phyloP scores from a whole-genome alignment of 2,329 filamentous ascomycete genomes.

The Penicillium sp. region DNA sequence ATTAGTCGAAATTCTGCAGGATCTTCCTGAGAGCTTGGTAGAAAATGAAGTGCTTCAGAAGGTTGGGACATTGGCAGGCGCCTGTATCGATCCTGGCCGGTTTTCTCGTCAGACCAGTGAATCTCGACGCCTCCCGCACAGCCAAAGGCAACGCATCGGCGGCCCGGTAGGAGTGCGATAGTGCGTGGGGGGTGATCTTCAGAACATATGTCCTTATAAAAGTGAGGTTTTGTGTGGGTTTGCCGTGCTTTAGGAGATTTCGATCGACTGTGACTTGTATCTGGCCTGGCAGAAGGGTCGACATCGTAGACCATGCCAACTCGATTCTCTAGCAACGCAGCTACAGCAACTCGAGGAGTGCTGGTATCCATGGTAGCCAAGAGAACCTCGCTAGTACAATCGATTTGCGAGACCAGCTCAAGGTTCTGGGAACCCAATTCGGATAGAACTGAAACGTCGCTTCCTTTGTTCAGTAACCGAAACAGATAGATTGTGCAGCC shows the following conservation, averaged over 20 bases:
- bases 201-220: conserved; percentile 52
- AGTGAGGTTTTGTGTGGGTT: conserved; percentile 31
- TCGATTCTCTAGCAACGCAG: conserved; percentile 54
- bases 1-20: conserved; percentile 56
- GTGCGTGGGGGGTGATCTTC: conserved; percentile 59
- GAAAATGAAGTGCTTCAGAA: conserved; percentile 49
- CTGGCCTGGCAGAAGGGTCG: conserved; percentile 15
- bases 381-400: conserved; percentile 53
- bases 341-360: conserved; percentile 49
- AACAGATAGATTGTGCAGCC: conserved; percentile 55
- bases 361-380: conserved; percentile 60
- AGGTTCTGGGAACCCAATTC: conserved; percentile 29
- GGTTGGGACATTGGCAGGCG: conserved; percentile 39
- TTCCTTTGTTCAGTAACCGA: conserved; percentile 28
- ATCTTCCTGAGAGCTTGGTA: conserved; percentile 49
- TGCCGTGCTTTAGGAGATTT: neutral
- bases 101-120: conserved; percentile 52
- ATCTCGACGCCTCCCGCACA: conserved; percentile 58
- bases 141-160: conserved; percentile 60
- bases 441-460: conserved; percentile 18
- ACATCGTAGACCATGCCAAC: conserved; percentile 58
- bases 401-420: conserved; percentile 47
- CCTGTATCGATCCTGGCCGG: conserved; percentile 33
- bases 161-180: conserved; percentile 59
- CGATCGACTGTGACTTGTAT: neutral